Base-by-base conservation (phyloP, 768 basidiomycete genomes). In the Hygrocybe coccinea region DNA sequence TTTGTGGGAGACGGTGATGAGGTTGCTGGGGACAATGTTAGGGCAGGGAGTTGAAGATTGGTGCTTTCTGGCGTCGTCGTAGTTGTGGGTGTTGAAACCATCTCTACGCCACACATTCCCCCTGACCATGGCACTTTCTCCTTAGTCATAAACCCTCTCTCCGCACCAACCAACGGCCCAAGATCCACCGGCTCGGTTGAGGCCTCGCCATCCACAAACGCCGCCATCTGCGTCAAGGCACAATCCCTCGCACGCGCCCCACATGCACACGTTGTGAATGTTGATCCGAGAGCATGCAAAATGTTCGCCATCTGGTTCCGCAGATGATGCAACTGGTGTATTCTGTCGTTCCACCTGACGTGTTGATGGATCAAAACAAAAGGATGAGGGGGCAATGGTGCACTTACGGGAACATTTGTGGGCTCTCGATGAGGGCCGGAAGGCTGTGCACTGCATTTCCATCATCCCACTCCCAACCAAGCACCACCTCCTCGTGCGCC, bases 381-480 rank as follows among this genome's bases (percentile, higher is more conserved):
- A 52, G 52, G 17, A 48, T 41, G 33, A 54, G 56, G 47, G 50
- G 50, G 37, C 53, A 24, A 63, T 59, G 35, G 19, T 25, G 25
- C 10, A 81, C 81, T 71, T 68, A 85, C 85, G 78, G 74, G 62
- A 85, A 84, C 55, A 78, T 62, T 56, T 76, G 70, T 4, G 84
- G 82, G 4, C 78, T 69, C 61, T 83, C 72, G 55, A 90, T 74
- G 50, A 89, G 69, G 7, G 83, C 83, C n/a, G 83, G 88, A 1
- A 92, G 73, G 57, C 77, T 73, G 69, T 95, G 94, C 0, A 95
- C 81, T 1, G 86, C 84, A 65, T 91, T 89, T 2, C 84, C 84
- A 63, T 98, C 95, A 62, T 97, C 94, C 95, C 95, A 98, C 67
- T 97, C 93, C 93, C 95, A 97, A 0, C 88, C 89, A 0, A 97